Evolutionary conservation across 163 green algal genomes (phyloP).

Genomic region (Chlorella variabilis): DNA sequence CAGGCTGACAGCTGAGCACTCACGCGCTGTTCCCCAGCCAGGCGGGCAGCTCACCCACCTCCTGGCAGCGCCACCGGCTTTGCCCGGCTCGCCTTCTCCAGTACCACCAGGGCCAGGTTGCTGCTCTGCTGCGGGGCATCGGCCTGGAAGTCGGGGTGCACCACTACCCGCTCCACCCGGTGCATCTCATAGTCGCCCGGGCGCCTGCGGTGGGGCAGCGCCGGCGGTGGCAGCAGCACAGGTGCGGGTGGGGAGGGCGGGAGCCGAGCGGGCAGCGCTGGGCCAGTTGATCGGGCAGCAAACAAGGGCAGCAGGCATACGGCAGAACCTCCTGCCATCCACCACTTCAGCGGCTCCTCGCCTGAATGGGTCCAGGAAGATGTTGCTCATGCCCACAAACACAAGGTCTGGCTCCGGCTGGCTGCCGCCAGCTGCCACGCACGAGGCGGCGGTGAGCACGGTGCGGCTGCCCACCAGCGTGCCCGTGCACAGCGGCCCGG

Average conservation of each 20-base stretch:
- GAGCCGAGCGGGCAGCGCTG: too few species aligned
- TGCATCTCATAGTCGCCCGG: not conserved
- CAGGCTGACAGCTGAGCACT: too few species aligned
- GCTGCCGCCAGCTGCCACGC: not conserved
- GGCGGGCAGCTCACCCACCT: too few species aligned
- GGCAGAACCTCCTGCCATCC: too few species aligned
- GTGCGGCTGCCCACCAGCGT: not conserved
- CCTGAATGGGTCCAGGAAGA: slow-evolving; percentile 23
- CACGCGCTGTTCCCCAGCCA: too few species aligned
- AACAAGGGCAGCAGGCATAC: not conserved
- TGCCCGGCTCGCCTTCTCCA: not conserved
- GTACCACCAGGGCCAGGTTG: slow-evolving; percentile 20
- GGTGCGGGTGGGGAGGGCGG: not conserved
- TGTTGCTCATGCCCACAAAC: slow-evolving; percentile 5
- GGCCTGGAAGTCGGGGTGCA: not conserved
- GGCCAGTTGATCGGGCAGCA: too few species aligned
- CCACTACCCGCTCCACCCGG: not conserved
- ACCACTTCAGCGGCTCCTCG: not conserved
- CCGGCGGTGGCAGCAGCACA: not conserved
- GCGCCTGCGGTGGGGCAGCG: slow-evolving; percentile 5
- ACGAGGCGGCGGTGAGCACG: slow-evolving; percentile 9
- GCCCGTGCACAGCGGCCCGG: slow-evolving; percentile 3
- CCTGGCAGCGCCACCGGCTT: not conserved
- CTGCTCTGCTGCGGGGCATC: not conserved
- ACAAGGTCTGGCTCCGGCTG: not conserved